These are phyloP conservation scores for Elaphomyces granulatus DNA, from an alignment of 495 filamentous ascomycete species.

Conservation along the genomic window DNA sequence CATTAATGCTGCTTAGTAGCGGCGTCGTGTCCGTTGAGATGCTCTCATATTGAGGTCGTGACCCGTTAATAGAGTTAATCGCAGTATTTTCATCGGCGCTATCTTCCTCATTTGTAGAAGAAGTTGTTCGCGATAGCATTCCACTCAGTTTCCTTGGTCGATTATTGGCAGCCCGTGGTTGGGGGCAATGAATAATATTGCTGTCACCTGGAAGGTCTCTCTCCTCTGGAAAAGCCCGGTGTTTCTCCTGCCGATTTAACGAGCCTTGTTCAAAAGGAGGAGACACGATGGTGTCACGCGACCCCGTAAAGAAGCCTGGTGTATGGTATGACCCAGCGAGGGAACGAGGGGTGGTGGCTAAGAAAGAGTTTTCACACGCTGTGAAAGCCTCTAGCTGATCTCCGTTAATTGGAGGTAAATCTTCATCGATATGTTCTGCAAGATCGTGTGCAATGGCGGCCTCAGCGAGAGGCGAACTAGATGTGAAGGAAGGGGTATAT, in stretches of 20 bases:
- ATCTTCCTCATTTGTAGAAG: slow-evolving; percentile 7
- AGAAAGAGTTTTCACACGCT: too few species aligned
- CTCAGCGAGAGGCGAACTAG: slow-evolving; percentile 49
- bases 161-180: slow-evolving; percentile 11
- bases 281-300: slow-evolving; percentile 32
- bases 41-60: not conserved
- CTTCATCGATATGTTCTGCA: slow-evolving; percentile 34
- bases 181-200: slow-evolving; percentile 49
- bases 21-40: slow-evolving; percentile 34
- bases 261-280: slow-evolving; percentile 31
- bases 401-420: slow-evolving; percentile 18
- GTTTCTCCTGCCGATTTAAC: slow-evolving; percentile 45
- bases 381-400: slow-evolving; percentile 6
- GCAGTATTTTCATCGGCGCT: not conserved
- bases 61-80: not conserved
- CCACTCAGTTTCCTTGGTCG: slow-evolving; percentile 19
- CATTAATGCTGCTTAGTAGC: slow-evolving; percentile 30
- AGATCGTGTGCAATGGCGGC: slow-evolving; percentile 57
- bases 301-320: slow-evolving; percentile 49
- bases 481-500: slow-evolving; percentile 32
- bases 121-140: slow-evolving; percentile 9
- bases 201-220: slow-evolving; percentile 65
- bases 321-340: slow-evolving; percentile 58
- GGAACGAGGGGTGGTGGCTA: slow-evolving; percentile 29
- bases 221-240: slow-evolving; percentile 55